Conservation (phyloP, 345 rosid species). For the Citrus maxima region DNA sequence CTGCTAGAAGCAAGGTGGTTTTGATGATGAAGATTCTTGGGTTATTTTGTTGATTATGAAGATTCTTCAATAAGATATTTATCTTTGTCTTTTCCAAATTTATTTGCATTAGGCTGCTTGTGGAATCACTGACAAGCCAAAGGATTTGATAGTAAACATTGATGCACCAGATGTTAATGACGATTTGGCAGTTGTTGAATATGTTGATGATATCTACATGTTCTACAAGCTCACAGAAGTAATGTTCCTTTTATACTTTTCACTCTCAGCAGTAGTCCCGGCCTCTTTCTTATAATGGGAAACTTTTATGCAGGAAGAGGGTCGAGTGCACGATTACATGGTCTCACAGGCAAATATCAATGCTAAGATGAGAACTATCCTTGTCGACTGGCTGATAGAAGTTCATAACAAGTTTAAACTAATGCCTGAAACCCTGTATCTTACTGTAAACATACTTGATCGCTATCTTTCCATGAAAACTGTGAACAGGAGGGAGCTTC, state of each 20-base stretch:
- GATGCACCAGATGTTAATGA: constrained; percentile 3
- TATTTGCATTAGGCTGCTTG: constrained; percentile 3
- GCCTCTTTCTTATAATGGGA: not conserved
- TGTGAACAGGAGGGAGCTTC: constrained; percentile 67
- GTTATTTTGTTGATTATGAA: not conserved
- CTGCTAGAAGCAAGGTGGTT: constrained; percentile 14
- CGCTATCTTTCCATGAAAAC: constrained; percentile 62
- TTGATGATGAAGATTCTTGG: not conserved
- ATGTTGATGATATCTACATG: constrained; percentile 13
- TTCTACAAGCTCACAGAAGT: constrained; percentile 18
- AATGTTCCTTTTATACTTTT: not conserved
- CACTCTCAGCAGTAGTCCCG: not conserved
- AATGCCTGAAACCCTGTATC: constrained; percentile 79
- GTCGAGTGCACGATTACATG: constrained; percentile 18
- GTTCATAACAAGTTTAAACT: constrained; percentile 80
- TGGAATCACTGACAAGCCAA: constrained; percentile 1
- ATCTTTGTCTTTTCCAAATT: not conserved
- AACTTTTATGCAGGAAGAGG: constrained; percentile 4
- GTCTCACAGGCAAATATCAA: constrained; percentile 7
- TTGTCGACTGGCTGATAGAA: constrained; percentile 19
- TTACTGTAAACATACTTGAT: constrained; percentile 71
- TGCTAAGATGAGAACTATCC: not conserved
- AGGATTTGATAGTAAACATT: constrained; percentile 8
- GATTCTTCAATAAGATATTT: not conserved
- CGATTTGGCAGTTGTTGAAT: constrained; percentile 11